Base-by-base conservation (phyloP, 306 rosid genomes). In the Pterocarpus macrocarpus region DNA sequence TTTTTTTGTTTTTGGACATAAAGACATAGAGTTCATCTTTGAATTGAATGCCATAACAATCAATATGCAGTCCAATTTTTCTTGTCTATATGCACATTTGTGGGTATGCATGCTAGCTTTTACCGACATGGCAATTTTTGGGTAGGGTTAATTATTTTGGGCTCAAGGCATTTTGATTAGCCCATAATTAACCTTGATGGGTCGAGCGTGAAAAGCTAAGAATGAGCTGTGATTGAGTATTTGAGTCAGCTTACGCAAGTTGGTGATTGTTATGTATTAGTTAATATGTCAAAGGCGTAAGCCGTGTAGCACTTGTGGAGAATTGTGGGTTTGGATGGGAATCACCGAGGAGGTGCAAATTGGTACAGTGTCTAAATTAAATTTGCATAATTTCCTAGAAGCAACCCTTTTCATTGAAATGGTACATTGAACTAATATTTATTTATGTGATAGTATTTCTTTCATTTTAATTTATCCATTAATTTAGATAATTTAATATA, bases 31-130 rank as follows among this genome's bases (percentile, higher is more conserved):
- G 63, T 43, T 62, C 69, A 73, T 87, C 43, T 87, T 87, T 77
- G 86, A 87, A 67, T 83, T 77, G 89, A 77, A 50, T 43, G 66
- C 81, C 67, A 57, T 70, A 41, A 28, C 34, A 59, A 1, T 55
- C 50, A 44, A 64, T 72, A 14, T 10, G 49, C 64, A 78, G 62
- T 71, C 52, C 63, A 72, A n/a, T 14, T 49, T 1, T 36, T 62
- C 69, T 50, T 44, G 50, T 63, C 32, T 22, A 22, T 36, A 35
- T 66, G 22, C 15, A n/a, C 53, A 47, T 47, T 14, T 5, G 28
- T 22, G 13, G 49, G 5, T 36, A 35, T 14, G 53, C 53, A 47
- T 47, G 4, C 53, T 14, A 53, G 9, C 9, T 62, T 68, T 75
- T 67, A 69, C 77, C 77, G 77, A 76, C 81, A 58, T 28, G 50